Base-by-base conservation (phyloP, 106 monocot genomes). In the Chionographis japonica region DNA sequence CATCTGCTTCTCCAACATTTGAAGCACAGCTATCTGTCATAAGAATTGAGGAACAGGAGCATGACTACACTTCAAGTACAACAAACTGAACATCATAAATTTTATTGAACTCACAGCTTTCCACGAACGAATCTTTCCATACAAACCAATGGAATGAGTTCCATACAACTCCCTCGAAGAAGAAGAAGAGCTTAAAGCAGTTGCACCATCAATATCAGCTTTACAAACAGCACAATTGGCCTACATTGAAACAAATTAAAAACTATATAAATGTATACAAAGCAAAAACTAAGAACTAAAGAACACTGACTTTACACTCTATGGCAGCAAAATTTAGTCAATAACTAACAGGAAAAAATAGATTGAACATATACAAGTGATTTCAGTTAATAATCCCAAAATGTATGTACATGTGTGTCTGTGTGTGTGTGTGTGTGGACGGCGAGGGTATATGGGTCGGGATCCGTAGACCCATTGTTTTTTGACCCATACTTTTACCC, bases 1-100 rank as follows among this genome's bases (percentile, higher is more conserved):
- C 92, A 98, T 98, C 56, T 98, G 97, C 67, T 98, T 98, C 78
- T 98, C 92, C 67, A 98, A 71, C 97, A 98, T 98, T 77, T 92
- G 92, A 67, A 98, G 85, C 78, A 98, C 79, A 49, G 97, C 82
- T 61, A 87, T 73, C 97, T 98, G 70, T 55, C 38, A 54, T 46
- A 46, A 10, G 9, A 46, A 46, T 46, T 5, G 5, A 46, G 46
- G 8, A 19, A 52, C 61, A 40, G 18, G 8, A 42, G 62, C 17
- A 77, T 12, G 2, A 15, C 5, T 27, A 66, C 8, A 57, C 57
- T 63, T 53, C 15, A 67, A 20, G 3, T 46, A 72, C 38, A 62
- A 59, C 27, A 52, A 57, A 42, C 37, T 53, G 59, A 38, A 39
- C 6, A 27, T 6, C 49, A 68, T 38, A 58, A 60, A 68, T 18